Evolutionary conservation across 768 basidiomycete genomes (phyloP).

Genomic region (Neoboletus brunneissimus): DNA sequence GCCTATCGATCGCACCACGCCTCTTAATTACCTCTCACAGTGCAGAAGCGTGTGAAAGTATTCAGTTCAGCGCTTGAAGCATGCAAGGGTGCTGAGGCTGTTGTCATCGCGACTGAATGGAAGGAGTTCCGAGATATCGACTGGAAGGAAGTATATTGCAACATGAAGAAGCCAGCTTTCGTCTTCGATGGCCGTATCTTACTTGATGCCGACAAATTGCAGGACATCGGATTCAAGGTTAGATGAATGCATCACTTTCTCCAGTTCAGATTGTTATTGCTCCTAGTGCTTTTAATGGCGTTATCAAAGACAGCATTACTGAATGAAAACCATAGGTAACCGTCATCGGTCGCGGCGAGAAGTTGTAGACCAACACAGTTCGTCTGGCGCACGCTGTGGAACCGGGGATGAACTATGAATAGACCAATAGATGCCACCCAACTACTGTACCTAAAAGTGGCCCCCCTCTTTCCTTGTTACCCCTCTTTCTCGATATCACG

Average conservation of each 20-base stretch:
- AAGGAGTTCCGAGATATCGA: conserved; percentile 92
- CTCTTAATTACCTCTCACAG: conserved; percentile 36
- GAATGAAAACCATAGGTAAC: conserved; percentile 41
- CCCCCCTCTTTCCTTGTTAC: background rate
- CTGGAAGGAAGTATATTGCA: conserved; percentile 80
- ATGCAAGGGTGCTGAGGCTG: conserved; percentile 84
- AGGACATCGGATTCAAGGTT: conserved; percentile 88
- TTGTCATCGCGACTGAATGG: conserved; percentile 98
- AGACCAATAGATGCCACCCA: conserved; percentile 10
- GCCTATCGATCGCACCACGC: background rate
- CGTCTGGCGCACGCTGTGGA: background rate
- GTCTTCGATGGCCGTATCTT: conserved; percentile 92
- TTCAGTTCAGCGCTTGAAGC: conserved; percentile 78
- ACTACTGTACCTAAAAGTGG: conserved; percentile 2
- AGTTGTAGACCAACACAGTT: conserved; percentile 28
- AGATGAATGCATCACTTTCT: background rate
- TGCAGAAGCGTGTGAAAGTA: conserved; percentile 88
- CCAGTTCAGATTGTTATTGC: background rate
- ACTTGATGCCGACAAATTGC: conserved; percentile 76
- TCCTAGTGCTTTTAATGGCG: conserved; percentile 2
- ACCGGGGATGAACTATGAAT: background rate
- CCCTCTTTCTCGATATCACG: background rate
- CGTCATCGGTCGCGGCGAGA: conserved; percentile 56
- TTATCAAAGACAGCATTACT: conserved; percentile 5
- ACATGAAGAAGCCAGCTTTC: conserved; percentile 98